Percentiles rank a stretch among this genome's conserved stretches.
Conservation (phyloP, 208 protist species). For the Crithidia acanthocephali region DNA sequence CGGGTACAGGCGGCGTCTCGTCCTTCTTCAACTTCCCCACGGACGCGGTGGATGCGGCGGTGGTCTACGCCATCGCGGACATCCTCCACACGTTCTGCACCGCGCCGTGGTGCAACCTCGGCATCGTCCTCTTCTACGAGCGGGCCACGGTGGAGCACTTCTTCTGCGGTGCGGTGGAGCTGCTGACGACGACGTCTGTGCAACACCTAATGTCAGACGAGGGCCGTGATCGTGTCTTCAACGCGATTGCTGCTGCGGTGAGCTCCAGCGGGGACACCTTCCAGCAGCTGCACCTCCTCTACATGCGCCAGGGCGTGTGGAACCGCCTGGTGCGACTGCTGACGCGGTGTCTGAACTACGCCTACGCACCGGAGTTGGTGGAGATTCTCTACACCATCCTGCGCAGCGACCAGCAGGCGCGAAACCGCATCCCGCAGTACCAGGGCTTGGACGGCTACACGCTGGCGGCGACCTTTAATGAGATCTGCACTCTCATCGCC, state of each 20-base stretch:
- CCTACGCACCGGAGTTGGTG: constrained; percentile 58
- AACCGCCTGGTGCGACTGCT: constrained; percentile 59
- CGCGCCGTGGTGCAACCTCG: constrained; percentile 79
- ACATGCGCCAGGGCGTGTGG: constrained; percentile 64
- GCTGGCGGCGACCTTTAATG: constrained; percentile 58
- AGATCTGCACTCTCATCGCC: constrained; percentile 61
- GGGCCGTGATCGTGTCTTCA: constrained; percentile 56
- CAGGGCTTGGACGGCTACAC: constrained; percentile 33
- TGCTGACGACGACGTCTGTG: constrained; percentile 65
- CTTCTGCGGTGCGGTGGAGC: constrained; percentile 59
- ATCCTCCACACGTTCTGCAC: constrained; percentile 68
- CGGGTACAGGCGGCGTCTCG: neutral
- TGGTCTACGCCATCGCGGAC: constrained; percentile 76
- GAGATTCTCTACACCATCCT: constrained; percentile 62
- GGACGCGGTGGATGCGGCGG: constrained; percentile 43
- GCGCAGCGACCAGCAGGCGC: constrained; percentile 32
- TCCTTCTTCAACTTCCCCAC: constrained; percentile 42
- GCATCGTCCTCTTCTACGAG: constrained; percentile 80
- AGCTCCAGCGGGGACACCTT: constrained; percentile 42
- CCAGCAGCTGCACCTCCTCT: constrained; percentile 42
- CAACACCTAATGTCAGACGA: constrained; percentile 67
- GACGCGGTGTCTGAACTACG: constrained; percentile 59
- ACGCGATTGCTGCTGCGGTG: constrained; percentile 54
- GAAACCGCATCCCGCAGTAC: constrained; percentile 29
- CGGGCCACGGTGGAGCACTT: constrained; percentile 54